These are phyloP conservation scores for Ceratocystiopsis brevicomis DNA, from an alignment of 2,329 filamentous ascomycete species.

Conservation along the genomic window DNA sequence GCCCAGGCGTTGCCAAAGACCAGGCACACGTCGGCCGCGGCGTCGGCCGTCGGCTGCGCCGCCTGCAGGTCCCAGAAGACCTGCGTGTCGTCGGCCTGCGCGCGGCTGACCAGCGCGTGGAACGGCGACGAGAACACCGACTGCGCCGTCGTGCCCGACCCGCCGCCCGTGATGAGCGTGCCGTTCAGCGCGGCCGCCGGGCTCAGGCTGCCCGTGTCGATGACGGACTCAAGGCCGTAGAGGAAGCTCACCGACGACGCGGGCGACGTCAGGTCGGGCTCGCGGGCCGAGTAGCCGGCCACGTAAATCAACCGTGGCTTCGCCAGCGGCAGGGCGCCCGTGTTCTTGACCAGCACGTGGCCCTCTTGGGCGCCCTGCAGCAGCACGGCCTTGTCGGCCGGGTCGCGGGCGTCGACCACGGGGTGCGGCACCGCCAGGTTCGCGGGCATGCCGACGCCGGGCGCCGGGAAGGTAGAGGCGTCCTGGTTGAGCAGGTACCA, in stretches of 20 bases:
- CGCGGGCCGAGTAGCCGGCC: slow-evolving; percentile 41
- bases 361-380: slow-evolving; percentile 42
- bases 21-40: slow-evolving; percentile 42
- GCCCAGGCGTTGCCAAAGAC: slow-evolving; percentile 48
- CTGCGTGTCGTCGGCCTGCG: slow-evolving; percentile 34
- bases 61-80: slow-evolving; percentile 39
- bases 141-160: slow-evolving; percentile 16
- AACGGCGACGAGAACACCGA: slow-evolving; percentile 30
- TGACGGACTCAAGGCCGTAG: slow-evolving; percentile 20
- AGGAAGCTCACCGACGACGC: slow-evolving; percentile 16
- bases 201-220: slow-evolving; percentile 4
- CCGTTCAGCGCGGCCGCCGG: slow-evolving; percentile 20
- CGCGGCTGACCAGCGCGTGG: slow-evolving; percentile 32
- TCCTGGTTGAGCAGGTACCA: slow-evolving; percentile 39
- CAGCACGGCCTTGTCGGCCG: slow-evolving; percentile 21
- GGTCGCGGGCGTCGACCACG: slow-evolving; percentile 35
- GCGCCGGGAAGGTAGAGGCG: slow-evolving; percentile 20
- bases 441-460: slow-evolving; percentile 32
- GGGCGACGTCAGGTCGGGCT: slow-evolving; percentile 23
- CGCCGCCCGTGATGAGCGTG: slow-evolving; percentile 24
- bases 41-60: slow-evolving; percentile 27
- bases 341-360: slow-evolving; percentile 46
- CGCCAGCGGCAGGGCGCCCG: slow-evolving; percentile 33
- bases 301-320: slow-evolving; percentile 32
- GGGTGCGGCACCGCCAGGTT: slow-evolving; percentile 30